Percentiles rank a stretch among this genome's conserved stretches.
Conservation (phyloP, 163 green algal species). For the Volvox carteri region DNA sequence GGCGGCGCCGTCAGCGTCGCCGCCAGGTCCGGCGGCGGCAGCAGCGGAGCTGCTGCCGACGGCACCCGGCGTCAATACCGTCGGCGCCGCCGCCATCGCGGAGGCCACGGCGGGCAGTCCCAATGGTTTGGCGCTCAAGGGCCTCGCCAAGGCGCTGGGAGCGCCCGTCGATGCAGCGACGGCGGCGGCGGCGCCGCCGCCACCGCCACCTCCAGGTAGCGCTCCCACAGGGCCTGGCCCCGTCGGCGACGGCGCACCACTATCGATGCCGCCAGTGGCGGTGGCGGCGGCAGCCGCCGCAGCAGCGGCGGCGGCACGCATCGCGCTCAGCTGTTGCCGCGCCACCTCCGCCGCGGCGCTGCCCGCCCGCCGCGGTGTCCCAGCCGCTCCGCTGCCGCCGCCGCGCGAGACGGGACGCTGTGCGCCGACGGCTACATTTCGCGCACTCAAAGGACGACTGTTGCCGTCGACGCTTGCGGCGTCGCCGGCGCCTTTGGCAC, state of each 20-base stretch:
- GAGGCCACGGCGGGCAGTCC: not conserved
- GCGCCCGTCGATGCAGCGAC: not conserved
- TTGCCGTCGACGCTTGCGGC: not conserved
- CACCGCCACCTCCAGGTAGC: not conserved
- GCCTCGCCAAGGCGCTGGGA: not conserved
- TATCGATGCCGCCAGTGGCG: not conserved
- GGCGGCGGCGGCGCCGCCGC: not conserved
- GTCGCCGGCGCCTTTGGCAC: not conserved
- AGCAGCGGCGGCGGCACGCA: conserved; percentile 15
- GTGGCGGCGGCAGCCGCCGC: not conserved
- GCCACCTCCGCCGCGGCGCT: not conserved
- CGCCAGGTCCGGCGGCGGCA: not conserved
- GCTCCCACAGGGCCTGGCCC: not conserved
- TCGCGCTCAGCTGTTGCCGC: conserved; percentile 30
- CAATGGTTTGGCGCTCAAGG: not conserved
- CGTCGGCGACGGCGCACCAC: not conserved
- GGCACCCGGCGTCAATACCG: not conserved
- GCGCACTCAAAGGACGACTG: conserved; percentile 7
- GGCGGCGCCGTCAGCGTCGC: not conserved
- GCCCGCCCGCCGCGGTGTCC: not conserved
- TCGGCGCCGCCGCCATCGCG: not conserved
- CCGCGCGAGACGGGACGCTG: not conserved
- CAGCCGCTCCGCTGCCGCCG: not conserved
- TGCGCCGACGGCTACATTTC: not conserved
- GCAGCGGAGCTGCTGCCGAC: not conserved